Evolutionary conservation across 495 filamentous ascomycete species (phyloP).

Genomic region (Immersiella caudata): DNA sequence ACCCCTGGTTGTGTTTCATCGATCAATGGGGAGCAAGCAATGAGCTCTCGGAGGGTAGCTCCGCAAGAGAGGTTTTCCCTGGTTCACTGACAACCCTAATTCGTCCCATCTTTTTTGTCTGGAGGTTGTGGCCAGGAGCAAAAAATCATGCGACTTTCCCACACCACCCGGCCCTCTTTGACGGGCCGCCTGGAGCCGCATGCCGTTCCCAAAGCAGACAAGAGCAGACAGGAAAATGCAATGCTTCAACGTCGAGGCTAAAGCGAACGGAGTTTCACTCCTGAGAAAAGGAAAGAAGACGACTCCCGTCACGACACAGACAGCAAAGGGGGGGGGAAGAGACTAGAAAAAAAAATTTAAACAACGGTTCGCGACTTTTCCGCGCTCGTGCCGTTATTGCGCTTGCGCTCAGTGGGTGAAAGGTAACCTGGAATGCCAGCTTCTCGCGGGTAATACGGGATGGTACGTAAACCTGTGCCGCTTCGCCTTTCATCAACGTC

Average conservation of each 20-base stretch:
- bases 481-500: neutral
- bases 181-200: neutral
- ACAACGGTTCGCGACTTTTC: constrained; percentile 17
- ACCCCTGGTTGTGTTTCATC: constrained; percentile 7
- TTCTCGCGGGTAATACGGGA: constrained; percentile 23
- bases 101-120: constrained; percentile 20
- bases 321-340: neutral
- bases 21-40: neutral
- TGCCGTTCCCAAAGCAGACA: neutral
- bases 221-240: neutral
- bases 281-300: neutral
- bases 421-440: constrained; percentile 20
- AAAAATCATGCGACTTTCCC: neutral
- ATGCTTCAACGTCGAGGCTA: constrained; percentile 12
- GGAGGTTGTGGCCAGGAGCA: constrained; percentile 16
- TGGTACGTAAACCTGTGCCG: constrained; percentile 1
- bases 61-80: constrained; percentile 12
- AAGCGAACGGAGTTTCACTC: constrained; percentile 13
- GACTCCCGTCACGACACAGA: neutral
- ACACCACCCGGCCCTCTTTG: neutral
- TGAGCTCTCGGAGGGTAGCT: constrained; percentile 9
- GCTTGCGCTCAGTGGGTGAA: neutral
- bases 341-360: constrained; percentile 1
- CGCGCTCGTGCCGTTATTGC: constrained; percentile 20
- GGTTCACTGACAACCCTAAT: constrained; percentile 9